Evolutionary conservation across 352 stramenopile genomes (phyloP).

Genomic region (Pythium monospermum): DNA sequence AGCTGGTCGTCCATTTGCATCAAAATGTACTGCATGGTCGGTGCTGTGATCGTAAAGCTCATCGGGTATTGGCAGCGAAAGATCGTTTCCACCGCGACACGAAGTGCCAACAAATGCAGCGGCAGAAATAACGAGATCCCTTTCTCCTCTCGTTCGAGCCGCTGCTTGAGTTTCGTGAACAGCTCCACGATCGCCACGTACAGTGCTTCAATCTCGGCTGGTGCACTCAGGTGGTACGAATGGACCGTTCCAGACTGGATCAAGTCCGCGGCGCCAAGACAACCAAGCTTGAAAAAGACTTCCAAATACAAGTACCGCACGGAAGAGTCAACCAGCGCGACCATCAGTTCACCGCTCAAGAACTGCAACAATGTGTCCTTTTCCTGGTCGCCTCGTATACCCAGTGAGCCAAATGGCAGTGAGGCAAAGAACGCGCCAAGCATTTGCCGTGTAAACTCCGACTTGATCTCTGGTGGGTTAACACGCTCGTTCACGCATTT

Average conservation of each 20-base stretch:
- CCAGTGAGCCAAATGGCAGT: constrained; percentile 40
- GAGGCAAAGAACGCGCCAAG: constrained; percentile 39
- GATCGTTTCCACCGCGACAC: constrained; percentile 54
- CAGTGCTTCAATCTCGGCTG: constrained; percentile 29
- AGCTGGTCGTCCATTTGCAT: constrained; percentile 34
- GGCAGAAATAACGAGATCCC: constrained; percentile 37
- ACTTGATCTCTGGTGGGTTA: constrained; percentile 22
- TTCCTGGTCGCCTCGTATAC: constrained; percentile 29
- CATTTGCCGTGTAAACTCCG: constrained; percentile 34
- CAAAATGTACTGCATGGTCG: constrained; percentile 41
- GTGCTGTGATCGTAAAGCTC: constrained; percentile 33
- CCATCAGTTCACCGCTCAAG: constrained; percentile 21
- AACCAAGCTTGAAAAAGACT: constrained; percentile 34
- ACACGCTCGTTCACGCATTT: constrained; percentile 45
- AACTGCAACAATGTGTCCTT: constrained; percentile 25
- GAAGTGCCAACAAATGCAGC: constrained; percentile 50
- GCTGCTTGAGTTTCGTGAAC: constrained; percentile 30
- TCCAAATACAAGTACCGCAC: constrained; percentile 39
- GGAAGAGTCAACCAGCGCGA: constrained; percentile 34
- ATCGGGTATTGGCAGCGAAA: constrained; percentile 58
- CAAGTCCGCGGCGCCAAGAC: constrained; percentile 16
- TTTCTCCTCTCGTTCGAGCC: constrained; percentile 19
- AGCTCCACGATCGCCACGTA: constrained; percentile 37
- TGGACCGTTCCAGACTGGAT: constrained; percentile 15
- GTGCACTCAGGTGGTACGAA: constrained; percentile 17